These are phyloP conservation scores for Anthostomella pinea DNA, from an alignment of 2,329 filamentous ascomycete species.

Conservation along the genomic window DNA sequence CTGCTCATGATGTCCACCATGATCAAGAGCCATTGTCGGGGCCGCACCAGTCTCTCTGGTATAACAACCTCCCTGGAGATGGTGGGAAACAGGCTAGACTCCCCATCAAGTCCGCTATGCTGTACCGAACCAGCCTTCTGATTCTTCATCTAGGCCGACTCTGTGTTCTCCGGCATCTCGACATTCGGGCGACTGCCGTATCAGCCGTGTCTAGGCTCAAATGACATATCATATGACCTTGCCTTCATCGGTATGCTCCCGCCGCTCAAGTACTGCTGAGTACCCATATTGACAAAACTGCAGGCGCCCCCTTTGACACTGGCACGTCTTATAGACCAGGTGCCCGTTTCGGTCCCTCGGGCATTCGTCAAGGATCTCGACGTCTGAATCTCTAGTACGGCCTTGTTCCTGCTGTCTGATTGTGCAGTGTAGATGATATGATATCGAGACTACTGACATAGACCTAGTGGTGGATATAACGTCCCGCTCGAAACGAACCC, in stretches of 20 bases:
- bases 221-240: constrained; percentile 74
- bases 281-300: constrained; percentile 2
- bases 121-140: neutral
- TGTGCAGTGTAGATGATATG: too few species aligned
- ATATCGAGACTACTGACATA: too few species aligned
- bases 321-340: constrained; percentile 82
- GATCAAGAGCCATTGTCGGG: constrained; percentile 61
- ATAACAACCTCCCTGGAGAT: constrained; percentile 77
- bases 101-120: too few species aligned
- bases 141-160: constrained; percentile 62
- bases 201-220: constrained; percentile 69
- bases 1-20: constrained; percentile 59
- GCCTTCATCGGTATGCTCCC: constrained; percentile 68
- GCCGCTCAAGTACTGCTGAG: constrained; percentile 1
- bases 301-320: constrained; percentile 80
- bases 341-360: constrained; percentile 79
- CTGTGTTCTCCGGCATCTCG: constrained; percentile 83
- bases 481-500: constrained; percentile 77
- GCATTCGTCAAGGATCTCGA: constrained; percentile 82
- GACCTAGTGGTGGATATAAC: constrained; percentile 76
- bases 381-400: constrained; percentile 82
- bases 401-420: too few species aligned
- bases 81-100: constrained; percentile 71
- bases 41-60: constrained; percentile 75
- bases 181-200: constrained; percentile 81